Conservation (phyloP, 768 basidiomycete genomes). For the Mycena capillaripes region DNA sequence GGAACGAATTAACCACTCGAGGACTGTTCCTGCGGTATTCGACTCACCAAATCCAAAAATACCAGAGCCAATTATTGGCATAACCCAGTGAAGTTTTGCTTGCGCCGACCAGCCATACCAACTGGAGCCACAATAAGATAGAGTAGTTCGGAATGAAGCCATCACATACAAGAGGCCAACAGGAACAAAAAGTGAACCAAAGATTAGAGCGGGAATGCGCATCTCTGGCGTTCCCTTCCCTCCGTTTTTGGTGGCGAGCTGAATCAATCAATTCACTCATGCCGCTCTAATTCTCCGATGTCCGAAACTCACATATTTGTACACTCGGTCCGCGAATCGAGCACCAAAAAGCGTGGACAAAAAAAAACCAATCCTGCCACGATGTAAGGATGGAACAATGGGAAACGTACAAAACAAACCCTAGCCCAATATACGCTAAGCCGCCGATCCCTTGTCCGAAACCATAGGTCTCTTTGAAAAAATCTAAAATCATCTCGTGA, state of each 20-base stretch:
- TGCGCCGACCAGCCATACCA: conserved; percentile 72
- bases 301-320: not conserved
- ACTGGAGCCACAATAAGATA: not conserved
- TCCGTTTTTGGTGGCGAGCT: not conserved
- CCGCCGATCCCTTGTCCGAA: conserved; percentile 40
- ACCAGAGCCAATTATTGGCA: conserved; percentile 70
- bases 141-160: conserved; percentile 46
- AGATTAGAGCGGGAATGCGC: not conserved
- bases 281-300: not conserved
- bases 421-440: not conserved
- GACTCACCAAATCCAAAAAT: not conserved
- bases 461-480: conserved; percentile 44
- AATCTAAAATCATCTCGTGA: conserved; percentile 13
- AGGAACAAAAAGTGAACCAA: not conserved
- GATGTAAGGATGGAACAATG: not conserved
- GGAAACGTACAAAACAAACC: not conserved
- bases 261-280: not conserved
- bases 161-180: not conserved
- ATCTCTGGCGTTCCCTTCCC: not conserved
- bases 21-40: not conserved
- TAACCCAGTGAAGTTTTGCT: conserved; percentile 72
- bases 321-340: not conserved
- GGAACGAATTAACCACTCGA: conserved; percentile 36
- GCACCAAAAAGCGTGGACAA: not conserved
- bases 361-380: not conserved